Percentiles rank a stretch among this genome's conserved stretches.
These are phyloP conservation scores for Patellifolia procumbens DNA, from an alignment of 179 eudicot genomes.

Conservation along the genomic window DNA sequence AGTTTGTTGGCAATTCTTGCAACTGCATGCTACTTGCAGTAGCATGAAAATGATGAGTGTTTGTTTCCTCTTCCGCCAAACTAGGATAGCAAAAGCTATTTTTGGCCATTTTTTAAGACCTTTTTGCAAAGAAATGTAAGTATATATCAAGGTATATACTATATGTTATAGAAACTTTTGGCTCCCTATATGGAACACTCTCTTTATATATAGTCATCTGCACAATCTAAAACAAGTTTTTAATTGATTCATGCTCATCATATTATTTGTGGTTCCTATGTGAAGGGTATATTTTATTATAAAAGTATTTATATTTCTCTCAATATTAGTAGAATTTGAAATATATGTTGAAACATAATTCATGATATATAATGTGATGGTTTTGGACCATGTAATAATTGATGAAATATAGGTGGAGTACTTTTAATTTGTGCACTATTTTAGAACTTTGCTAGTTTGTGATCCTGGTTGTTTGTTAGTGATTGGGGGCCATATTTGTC, in stretches of 20 bases:
- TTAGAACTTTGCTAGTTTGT: conserved; percentile 24
- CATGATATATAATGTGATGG: too few relatives aligned
- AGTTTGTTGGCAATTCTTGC: conserved; percentile 1
- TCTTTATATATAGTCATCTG: conserved; percentile 2
- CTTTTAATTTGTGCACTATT: conserved; percentile 23
- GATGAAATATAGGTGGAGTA: neutral
- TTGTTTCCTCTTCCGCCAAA: conserved; percentile 27
- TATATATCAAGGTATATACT: neutral
- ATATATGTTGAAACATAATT: too few relatives aligned
- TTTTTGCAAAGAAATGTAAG: neutral
- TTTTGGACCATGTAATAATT: neutral
- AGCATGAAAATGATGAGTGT: neutral
- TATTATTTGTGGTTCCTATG: neutral
- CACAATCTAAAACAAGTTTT: neutral
- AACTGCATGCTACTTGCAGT: conserved; percentile 12
- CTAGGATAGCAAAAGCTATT: conserved; percentile 23
- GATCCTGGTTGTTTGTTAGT: conserved; percentile 35
- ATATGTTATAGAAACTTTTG: neutral
- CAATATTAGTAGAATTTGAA: neutral
- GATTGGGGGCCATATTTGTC: conserved; percentile 30
- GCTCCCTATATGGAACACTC: neutral
- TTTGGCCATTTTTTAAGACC: conserved; percentile 21
- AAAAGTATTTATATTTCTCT: neutral
- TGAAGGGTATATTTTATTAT: too few relatives aligned
- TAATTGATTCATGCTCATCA: neutral